Conservation (phyloP, 495 filamentous ascomycete species). For the Ramalina intermedia region DNA sequence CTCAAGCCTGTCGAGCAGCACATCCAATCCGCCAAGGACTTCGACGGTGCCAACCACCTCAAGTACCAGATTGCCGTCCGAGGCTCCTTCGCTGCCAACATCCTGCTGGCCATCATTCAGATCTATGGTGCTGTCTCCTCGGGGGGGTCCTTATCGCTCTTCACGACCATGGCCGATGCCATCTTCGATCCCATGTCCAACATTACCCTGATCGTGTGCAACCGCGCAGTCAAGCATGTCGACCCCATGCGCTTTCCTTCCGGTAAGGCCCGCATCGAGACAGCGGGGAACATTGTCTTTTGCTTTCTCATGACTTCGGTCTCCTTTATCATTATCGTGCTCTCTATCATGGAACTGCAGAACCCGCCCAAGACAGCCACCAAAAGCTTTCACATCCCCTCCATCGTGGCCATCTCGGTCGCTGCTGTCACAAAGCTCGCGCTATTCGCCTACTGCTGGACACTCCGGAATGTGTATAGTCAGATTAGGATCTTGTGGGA, state of each 20-base stretch:
- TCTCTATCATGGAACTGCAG: conserved; percentile 58
- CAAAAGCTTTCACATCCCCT: conserved; percentile 63
- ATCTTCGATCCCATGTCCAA: conserved; percentile 93
- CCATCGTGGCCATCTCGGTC: conserved; percentile 72
- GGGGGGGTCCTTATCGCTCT: conserved; percentile 69
- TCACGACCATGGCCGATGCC: conserved; percentile 95
- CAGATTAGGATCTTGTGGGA: conserved; percentile 91
- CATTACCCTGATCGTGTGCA: conserved; percentile 71
- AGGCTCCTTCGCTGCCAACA: conserved; percentile 78
- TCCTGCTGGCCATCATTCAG: conserved; percentile 64
- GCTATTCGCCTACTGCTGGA: conserved; percentile 87
- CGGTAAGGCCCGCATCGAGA: conserved; percentile 90
- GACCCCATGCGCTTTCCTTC: conserved; percentile 83
- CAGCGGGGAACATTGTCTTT: conserved; percentile 91
- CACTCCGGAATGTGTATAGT: conserved; percentile 71
- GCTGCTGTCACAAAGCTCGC: conserved; percentile 73
- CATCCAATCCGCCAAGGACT: conserved; percentile 59
- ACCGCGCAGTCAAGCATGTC: conserved; percentile 77
- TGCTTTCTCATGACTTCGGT: conserved; percentile 94
- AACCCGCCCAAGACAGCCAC: conserved; percentile 25
- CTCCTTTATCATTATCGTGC: conserved; percentile 78
- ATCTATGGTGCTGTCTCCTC: conserved; percentile 80
- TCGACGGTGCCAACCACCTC: conserved; percentile 65
- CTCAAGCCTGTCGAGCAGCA: conserved; percentile 92
- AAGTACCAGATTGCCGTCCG: conserved; percentile 81